Evolutionary conservation across 1,139 yeast species (phyloP).

Genomic region (Kodamaea derodonti): DNA sequence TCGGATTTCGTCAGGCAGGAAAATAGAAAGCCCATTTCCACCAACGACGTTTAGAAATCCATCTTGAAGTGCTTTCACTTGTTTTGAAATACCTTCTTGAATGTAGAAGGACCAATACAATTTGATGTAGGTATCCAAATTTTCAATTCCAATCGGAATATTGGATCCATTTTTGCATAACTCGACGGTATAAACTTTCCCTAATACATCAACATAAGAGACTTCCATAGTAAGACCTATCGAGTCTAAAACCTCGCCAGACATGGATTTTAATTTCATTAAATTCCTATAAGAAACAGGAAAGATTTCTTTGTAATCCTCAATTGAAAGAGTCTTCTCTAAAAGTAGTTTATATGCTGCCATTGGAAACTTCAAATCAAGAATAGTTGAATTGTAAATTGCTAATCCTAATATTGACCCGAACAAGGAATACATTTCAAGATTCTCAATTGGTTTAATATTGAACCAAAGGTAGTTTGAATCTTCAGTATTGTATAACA

Average conservation of each 20-base stretch:
- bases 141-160: slow-evolving; percentile 50
- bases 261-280: slow-evolving; percentile 46
- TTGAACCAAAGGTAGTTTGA: slow-evolving; percentile 78
- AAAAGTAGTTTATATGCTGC: slow-evolving; percentile 74
- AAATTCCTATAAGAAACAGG: slow-evolving; percentile 66
- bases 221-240: slow-evolving; percentile 38
- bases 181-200: slow-evolving; percentile 38
- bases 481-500: slow-evolving; percentile 61
- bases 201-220: slow-evolving; percentile 37
- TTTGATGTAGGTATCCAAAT: slow-evolving; percentile 58
- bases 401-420: slow-evolving; percentile 90
- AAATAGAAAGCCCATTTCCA: slow-evolving; percentile 74
- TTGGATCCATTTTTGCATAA: slow-evolving; percentile 56
- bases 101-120: slow-evolving; percentile 60
- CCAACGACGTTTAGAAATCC: slow-evolving; percentile 80
- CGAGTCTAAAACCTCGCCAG: slow-evolving; percentile 22
- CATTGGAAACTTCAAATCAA: slow-evolving; percentile 73
- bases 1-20: slow-evolving; percentile 79
- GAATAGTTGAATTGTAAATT: slow-evolving; percentile 80
- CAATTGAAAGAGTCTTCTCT: slow-evolving; percentile 50
- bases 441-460: slow-evolving; percentile 39
- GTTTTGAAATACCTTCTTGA: slow-evolving; percentile 48
- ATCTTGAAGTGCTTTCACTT: slow-evolving; percentile 52
- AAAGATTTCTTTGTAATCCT: slow-evolving; percentile 62
- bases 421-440: slow-evolving; percentile 64